These are phyloP conservation scores for Sphaerulina vaccinii DNA, from an alignment of 2,329 filamentous ascomycete species.

Conservation along the genomic window DNA sequence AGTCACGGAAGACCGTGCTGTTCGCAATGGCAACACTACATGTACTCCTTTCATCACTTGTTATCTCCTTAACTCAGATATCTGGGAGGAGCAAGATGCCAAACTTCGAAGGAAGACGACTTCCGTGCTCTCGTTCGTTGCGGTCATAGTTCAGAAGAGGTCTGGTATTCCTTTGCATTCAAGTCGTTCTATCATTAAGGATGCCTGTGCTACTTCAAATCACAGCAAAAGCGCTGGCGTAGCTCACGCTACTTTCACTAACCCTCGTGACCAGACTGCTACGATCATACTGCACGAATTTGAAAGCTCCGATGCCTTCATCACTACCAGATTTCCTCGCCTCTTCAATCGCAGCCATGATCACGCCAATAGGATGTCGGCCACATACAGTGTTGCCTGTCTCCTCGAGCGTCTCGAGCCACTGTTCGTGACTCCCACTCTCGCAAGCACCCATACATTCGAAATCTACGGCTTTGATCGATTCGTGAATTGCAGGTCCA, in stretches of 20 bases:
- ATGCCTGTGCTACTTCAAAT: no score
- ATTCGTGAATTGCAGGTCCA: conserved; percentile 74
- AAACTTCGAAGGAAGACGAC: no score
- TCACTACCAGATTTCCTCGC: conserved; percentile 41
- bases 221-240: conserved; percentile 86
- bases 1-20: no score
- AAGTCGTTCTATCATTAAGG: no score
- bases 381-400: conserved; percentile 94
- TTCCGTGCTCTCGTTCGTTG: no score
- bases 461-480: conserved; percentile 76
- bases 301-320: conserved; percentile 52
- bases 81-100: no score
- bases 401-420: conserved; percentile 64
- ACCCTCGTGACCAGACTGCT: conserved; percentile 71
- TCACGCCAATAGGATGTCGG: conserved; percentile 87
- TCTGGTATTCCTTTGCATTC: no score
- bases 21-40: no score
- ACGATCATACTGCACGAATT: conserved; percentile 81
- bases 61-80: no score
- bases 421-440: conserved; percentile 67
- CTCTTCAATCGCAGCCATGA: conserved; percentile 81
- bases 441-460: conserved; percentile 82
- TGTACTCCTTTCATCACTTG: no score
- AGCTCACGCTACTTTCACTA: conserved; percentile 84
- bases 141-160: no score